Percentiles rank a stretch among this genome's conserved stretches.
These are phyloP conservation scores for Clathrospora elynae DNA, from an alignment of 2,329 filamentous ascomycete genomes.

Conservation along the genomic window DNA sequence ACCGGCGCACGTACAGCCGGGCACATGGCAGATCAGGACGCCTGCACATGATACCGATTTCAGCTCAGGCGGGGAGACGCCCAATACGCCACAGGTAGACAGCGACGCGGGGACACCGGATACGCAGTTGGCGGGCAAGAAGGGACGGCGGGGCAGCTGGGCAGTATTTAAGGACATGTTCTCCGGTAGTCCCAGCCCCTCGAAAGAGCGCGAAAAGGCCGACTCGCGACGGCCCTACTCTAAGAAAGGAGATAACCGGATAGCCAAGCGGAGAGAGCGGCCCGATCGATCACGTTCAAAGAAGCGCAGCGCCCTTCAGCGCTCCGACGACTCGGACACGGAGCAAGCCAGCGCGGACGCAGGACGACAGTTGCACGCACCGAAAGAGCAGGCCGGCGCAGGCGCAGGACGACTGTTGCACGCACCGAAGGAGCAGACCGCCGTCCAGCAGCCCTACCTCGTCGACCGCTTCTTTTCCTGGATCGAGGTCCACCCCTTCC, in stretches of 20 bases:
- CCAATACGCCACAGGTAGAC: slow-evolving; percentile 52
- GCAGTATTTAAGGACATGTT: slow-evolving; percentile 36
- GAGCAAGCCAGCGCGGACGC: slow-evolving; percentile 12
- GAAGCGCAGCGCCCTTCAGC: slow-evolving; percentile 24
- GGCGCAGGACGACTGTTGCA: slow-evolving; percentile 1
- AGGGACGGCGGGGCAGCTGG: slow-evolving; percentile 41
- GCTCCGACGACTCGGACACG: slow-evolving; percentile 35
- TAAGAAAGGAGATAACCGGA: slow-evolving; percentile 48
- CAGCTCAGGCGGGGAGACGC: slow-evolving; percentile 57
- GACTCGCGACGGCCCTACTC: slow-evolving; percentile 38
- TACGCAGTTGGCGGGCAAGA: slow-evolving; percentile 37
- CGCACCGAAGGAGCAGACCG: slow-evolving; percentile 6
- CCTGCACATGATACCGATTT: slow-evolving; percentile 49
- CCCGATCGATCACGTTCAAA: slow-evolving; percentile 30
- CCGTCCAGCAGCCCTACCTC: slow-evolving; percentile 28
- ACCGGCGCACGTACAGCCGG: slow-evolving; percentile 34
- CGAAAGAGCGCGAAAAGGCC: slow-evolving; percentile 42
- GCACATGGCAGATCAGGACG: slow-evolving; percentile 44
- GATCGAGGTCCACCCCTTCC: slow-evolving; percentile 67
- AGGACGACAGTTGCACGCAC: too few relatives aligned
- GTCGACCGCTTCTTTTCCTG: slow-evolving; percentile 62
- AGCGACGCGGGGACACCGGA: slow-evolving; percentile 52
- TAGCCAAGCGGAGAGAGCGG: slow-evolving; percentile 41
- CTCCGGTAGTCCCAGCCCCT: slow-evolving; percentile 45
- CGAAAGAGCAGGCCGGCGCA: slow-evolving; percentile 12